Evolutionary conservation across 805 yeast genomes (phyloP).

Genomic region (Wickerhamiella occidentalis): DNA sequence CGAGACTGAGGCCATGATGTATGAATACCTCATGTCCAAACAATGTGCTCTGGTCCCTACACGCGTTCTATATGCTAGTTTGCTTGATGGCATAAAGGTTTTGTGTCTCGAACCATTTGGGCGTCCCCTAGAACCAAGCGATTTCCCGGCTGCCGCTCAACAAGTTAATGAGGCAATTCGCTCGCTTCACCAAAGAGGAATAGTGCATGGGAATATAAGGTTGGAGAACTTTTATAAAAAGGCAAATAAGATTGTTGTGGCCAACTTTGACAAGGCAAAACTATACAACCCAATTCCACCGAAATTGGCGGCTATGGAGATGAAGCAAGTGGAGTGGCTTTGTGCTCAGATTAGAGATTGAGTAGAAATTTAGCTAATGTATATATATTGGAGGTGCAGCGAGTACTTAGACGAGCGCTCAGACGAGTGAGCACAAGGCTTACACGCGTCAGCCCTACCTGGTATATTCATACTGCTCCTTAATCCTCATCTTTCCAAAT

Average conservation of each 20-base stretch:
- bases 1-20: slow-evolving; percentile 19
- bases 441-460: too few relatives aligned
- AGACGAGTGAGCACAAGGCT: too few relatives aligned
- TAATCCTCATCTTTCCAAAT: slow-evolving; percentile 36
- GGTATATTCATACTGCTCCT: too few relatives aligned
- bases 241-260: slow-evolving; percentile 14
- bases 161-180: slow-evolving; percentile 16
- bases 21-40: slow-evolving; percentile 17
- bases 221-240: slow-evolving; percentile 18
- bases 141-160: slow-evolving; percentile 4
- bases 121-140: slow-evolving; percentile 15
- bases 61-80: slow-evolving; percentile 17
- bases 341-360: background rate
- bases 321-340: slow-evolving; percentile 5
- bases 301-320: slow-evolving; percentile 17
- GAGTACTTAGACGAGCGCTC: too few relatives aligned
- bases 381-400: too few relatives aligned
- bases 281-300: slow-evolving; percentile 19
- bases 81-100: slow-evolving; percentile 18
- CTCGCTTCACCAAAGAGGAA: slow-evolving; percentile 16
- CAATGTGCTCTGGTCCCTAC: slow-evolving; percentile 15
- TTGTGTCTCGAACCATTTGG: slow-evolving; percentile 22
- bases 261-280: slow-evolving; percentile 18
- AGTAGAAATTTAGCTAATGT: background rate
- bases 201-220: slow-evolving; percentile 18